Evolutionary conservation across 169 alveolate species (phyloP), one percentile per base, ranked within the genome.

Genomic region (Eimeria necatrix): DNA sequence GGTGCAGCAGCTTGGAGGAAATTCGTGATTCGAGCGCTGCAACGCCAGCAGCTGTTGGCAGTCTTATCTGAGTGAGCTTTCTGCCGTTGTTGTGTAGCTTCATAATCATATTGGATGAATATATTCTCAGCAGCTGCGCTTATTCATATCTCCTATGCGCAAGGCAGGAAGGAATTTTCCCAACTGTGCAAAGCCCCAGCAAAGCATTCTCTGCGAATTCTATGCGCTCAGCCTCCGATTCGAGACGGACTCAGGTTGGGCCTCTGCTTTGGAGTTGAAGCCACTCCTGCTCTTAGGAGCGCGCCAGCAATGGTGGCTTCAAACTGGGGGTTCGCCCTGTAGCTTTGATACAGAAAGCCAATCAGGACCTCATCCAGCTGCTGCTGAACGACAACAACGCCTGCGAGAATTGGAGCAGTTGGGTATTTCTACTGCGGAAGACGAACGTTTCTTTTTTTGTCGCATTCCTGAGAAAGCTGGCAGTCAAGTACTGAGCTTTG

Each of bases 221-320:
- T 68, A 32, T 32, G 32, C 22, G 80, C 46, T 22, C 91, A 81
- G 91, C 74, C 91, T 81, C 68, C 91, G 91, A 71, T 81, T 81
- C 26, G 91, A 81, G 41, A 81, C 91, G n/a, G 91, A 81, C 32
- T 52, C 68, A 3, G 91, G 91, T 24, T 81, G 91, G 91, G 73
- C 91, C 4, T 81, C 91, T 56, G 91, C 91, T 4, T 81, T 81
- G 73, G 91, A 81, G 74, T 12, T 81, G 76, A 81, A 81, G 73
- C 91, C 91, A 0, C 91, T 81, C 53, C 73, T 81, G 70, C 53
- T 81, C 10, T 56, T 81, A 16, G 91, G 91, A 8, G 91, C 91
- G n/a, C 52, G 68, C 56, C 74, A 56, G 24, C 87, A 49, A 24
- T 2, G 61, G 74, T 32, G 41, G 41, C 41, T 32, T 32, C 41